These are phyloP conservation scores for Pichia manshurica DNA, from an alignment of 805 yeast genomes.

Conservation along the genomic window DNA sequence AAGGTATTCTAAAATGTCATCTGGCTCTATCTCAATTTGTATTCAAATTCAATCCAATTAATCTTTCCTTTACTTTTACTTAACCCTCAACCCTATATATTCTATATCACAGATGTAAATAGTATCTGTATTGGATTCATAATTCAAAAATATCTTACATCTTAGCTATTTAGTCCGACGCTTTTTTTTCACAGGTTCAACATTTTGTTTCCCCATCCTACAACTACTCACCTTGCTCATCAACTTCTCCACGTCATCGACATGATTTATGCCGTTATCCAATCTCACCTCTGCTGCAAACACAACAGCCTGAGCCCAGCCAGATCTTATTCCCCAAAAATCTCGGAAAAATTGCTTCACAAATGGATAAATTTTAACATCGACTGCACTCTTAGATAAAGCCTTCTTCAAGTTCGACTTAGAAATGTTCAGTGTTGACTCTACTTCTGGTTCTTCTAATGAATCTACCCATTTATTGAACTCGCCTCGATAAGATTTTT, in stretches of 20 bases:
- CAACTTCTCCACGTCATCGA: constrained; percentile 8
- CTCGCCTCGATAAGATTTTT: constrained; percentile 54
- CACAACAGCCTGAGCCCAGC: constrained; percentile 97
- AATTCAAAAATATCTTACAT: too few species aligned
- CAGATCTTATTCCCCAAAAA: constrained; percentile 88
- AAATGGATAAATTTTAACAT: constrained; percentile 41
- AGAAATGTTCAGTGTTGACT: neutral
- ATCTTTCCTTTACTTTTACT: too few species aligned
- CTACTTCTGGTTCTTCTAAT: constrained; percentile 72
- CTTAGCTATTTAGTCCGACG: neutral
- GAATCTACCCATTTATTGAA: constrained; percentile 68
- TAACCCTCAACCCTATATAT: too few species aligned
- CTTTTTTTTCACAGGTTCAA: neutral
- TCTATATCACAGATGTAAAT: too few species aligned
- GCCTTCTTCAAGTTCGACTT: constrained; percentile 9
- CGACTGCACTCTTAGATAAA: constrained; percentile 16
- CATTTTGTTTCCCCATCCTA: neutral
- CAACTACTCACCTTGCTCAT: neutral
- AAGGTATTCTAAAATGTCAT: neutral
- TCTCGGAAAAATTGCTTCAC: constrained; percentile 38
- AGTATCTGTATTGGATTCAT: too few species aligned
- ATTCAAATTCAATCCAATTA: too few species aligned
- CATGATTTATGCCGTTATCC: constrained; percentile 55
- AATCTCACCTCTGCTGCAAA: constrained; percentile 75
- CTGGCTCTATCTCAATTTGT: neutral